These are phyloP conservation scores for Lachnellula subtilissima DNA, from an alignment of 2,329 filamentous ascomycete species.

Conservation along the genomic window DNA sequence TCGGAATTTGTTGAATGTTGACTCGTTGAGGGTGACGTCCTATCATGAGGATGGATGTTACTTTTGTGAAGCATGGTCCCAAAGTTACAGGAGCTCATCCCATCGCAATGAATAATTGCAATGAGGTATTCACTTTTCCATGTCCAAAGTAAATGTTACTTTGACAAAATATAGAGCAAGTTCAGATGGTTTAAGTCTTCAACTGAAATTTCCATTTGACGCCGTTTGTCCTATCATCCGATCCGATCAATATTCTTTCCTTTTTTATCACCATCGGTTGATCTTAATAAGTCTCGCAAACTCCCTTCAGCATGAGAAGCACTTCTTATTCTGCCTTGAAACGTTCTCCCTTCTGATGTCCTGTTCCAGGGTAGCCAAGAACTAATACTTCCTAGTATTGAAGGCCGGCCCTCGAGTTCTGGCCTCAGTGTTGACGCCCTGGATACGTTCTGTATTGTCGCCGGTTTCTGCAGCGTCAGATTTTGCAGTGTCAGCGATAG, in stretches of 20 bases:
- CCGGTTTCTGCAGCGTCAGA: slow-evolving; percentile 20
- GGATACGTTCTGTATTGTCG: slow-evolving; percentile 25
- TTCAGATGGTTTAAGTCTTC: not conserved
- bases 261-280: slow-evolving; percentile 30
- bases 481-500: slow-evolving; percentile 16
- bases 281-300: slow-evolving; percentile 47
- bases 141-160: not conserved
- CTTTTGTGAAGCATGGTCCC: not conserved
- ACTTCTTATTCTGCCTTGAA: slow-evolving; percentile 25
- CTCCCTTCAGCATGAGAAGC: slow-evolving; percentile 51
- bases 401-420: slow-evolving; percentile 15
- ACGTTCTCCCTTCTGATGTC: slow-evolving; percentile 14
- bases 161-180: not conserved
- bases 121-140: too few species aligned
- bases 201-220: not conserved
- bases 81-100: too few species aligned
- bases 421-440: slow-evolving; percentile 22
- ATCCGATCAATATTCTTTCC: slow-evolving; percentile 28
- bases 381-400: slow-evolving; percentile 25
- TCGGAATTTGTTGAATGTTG: too few species aligned
- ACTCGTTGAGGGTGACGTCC: too few species aligned
- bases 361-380: slow-evolving; percentile 31
- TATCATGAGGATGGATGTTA: not conserved
- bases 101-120: too few species aligned
- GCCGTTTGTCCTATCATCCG: slow-evolving; percentile 7